Conservation (phyloP, 164 flowering plant genomes). For the Chimonanthus praecox region DNA sequence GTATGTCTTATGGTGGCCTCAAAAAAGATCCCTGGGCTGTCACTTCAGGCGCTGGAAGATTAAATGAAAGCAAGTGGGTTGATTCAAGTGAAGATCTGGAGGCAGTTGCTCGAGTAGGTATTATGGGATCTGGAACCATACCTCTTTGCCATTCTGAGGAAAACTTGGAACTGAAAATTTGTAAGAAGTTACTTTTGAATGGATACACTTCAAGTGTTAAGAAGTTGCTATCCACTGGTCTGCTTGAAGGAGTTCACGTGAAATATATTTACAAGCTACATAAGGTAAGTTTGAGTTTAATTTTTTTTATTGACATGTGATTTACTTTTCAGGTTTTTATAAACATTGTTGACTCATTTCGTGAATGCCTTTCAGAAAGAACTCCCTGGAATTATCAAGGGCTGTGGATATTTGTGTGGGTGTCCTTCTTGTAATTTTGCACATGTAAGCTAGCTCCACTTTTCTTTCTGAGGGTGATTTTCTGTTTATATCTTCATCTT, state of each 20-base stretch:
- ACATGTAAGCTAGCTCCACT: slow-evolving; percentile 31
- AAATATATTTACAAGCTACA: slow-evolving; percentile 54
- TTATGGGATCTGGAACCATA: slow-evolving; percentile 16
- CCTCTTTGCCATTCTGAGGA: slow-evolving; percentile 17
- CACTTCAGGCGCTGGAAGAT: slow-evolving; percentile 15
- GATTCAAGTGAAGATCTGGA: slow-evolving; percentile 14
- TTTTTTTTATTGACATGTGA: background rate
- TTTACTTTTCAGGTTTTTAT: background rate
- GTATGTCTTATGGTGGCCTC: slow-evolving; percentile 41
- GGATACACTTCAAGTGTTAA: slow-evolving; percentile 66
- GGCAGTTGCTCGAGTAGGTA: slow-evolving; percentile 12
- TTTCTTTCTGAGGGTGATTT: background rate
- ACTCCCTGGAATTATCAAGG: slow-evolving; percentile 62
- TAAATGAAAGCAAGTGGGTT: slow-evolving; percentile 20
- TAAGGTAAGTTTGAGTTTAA: slow-evolving; percentile 35
- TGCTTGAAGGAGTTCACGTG: slow-evolving; percentile 74
- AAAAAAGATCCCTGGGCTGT: slow-evolving; percentile 30
- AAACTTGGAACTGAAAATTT: slow-evolving; percentile 33
- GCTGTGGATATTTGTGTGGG: slow-evolving; percentile 71
- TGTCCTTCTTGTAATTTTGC: slow-evolving; percentile 56
- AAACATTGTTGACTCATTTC: background rate
- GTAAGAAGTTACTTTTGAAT: slow-evolving; percentile 49
- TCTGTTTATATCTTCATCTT: background rate
- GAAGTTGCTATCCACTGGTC: slow-evolving; percentile 62
- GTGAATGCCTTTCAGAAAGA: slow-evolving; percentile 30